Percentiles rank a stretch among this genome's conserved stretches.
phyloP scores from a whole-genome alignment of 805 yeast genomes.

The Debaryomyces hansenii region DNA sequence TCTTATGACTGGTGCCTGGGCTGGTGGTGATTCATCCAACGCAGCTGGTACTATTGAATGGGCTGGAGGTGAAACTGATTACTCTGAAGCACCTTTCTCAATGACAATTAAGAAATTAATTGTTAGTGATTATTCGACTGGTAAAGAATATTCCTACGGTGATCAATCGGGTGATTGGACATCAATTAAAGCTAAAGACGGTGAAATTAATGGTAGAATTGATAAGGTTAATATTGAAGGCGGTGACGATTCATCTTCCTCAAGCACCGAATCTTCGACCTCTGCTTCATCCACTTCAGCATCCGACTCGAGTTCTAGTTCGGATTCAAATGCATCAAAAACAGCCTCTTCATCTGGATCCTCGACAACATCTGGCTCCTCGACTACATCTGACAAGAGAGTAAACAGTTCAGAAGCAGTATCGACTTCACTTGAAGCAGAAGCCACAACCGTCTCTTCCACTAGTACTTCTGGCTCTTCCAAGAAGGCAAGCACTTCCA shows the following conservation, averaged over 20 bases:
- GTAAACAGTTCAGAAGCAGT: not conserved
- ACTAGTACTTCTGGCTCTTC: not conserved
- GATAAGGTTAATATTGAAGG: constrained; percentile 35
- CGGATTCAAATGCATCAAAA: constrained; percentile 3
- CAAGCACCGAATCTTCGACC: constrained; percentile 5
- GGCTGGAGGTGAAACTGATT: constrained; percentile 77
- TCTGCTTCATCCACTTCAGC: constrained; percentile 4
- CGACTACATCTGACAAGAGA: not conserved
- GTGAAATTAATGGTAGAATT: constrained; percentile 59
- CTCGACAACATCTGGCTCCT: not conserved
- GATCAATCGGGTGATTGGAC: constrained; percentile 57
- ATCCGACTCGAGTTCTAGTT: not conserved
- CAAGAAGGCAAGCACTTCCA: not conserved
- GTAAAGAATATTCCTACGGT: constrained; percentile 53
- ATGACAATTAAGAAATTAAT: constrained; percentile 58
- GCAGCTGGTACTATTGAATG: constrained; percentile 70
- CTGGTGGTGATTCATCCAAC: constrained; percentile 71
- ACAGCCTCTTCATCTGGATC: not conserved
- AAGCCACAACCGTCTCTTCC: not conserved
- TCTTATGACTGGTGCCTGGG: constrained; percentile 68
- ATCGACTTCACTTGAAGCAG: not conserved
- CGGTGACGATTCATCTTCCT: constrained; percentile 24
- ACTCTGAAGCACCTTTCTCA: constrained; percentile 60
- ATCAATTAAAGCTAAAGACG: constrained; percentile 58
- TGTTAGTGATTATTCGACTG: constrained; percentile 67